Conservation (phyloP, 805 yeast genomes). For the Pichia paraexigua region DNA sequence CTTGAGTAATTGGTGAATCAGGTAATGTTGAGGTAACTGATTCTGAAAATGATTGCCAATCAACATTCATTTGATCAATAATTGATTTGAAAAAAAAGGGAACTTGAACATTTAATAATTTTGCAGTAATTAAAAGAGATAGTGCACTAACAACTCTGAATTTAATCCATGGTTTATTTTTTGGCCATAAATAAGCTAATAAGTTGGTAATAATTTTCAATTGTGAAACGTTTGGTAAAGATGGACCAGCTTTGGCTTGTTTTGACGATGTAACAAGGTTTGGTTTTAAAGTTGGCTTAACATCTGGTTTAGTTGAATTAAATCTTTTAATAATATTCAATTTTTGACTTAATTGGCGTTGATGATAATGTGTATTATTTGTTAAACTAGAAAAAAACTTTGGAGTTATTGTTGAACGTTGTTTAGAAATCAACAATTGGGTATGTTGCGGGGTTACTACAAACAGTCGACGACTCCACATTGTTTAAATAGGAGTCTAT, state of each 20-base stretch:
- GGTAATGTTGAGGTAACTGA: conserved; percentile 21
- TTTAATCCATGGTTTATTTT: conserved; percentile 55
- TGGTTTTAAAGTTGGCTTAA: conserved; percentile 7
- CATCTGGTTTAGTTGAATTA: background rate
- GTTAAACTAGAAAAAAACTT: background rate
- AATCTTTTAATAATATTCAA: background rate
- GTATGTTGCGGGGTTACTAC: background rate
- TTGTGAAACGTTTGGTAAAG: conserved; percentile 31
- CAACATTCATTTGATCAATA: conserved; percentile 88
- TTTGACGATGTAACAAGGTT: conserved; percentile 12
- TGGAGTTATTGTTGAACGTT: background rate
- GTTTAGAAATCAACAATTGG: background rate
- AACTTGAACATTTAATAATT: conserved; percentile 86
- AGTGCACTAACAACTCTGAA: conserved; percentile 72
- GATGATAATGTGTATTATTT: background rate
- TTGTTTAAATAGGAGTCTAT: background rate
- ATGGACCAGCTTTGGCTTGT: conserved; percentile 10
- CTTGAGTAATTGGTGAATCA: conserved; percentile 3
- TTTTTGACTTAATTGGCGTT: background rate
- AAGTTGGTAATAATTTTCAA: conserved; percentile 54
- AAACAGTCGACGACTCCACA: background rate
- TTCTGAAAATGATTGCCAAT: conserved; percentile 63
- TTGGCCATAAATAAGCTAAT: conserved; percentile 75
- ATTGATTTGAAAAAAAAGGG: conserved; percentile 89
- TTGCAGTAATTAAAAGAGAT: conserved; percentile 65